Evolutionary conservation across 2,329 filamentous ascomycete species (phyloP).

Genomic region (Kalmusia sp.): DNA sequence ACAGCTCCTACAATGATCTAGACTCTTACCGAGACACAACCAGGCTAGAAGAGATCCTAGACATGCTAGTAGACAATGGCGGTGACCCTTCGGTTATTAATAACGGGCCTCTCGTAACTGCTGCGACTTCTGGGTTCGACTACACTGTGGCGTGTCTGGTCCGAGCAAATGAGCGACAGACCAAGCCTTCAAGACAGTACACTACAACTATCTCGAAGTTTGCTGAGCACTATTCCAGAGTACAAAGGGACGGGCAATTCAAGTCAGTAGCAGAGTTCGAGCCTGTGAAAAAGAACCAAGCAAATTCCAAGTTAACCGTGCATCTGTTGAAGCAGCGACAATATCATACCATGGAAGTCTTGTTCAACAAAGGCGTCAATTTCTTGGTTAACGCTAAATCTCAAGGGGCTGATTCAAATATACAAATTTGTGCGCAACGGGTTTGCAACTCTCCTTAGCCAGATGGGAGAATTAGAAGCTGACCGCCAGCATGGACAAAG

Average conservation of each 20-base stretch:
- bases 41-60: conserved; percentile 12
- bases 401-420: neutral
- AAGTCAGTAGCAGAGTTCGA: neutral
- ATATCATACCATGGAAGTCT: neutral
- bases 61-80: conserved; percentile 4
- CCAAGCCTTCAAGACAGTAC: neutral
- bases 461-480: neutral
- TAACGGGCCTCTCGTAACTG: neutral
- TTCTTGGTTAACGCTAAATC: neutral
- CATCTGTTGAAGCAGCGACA: neutral
- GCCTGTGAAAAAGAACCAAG: neutral
- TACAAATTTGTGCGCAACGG: neutral
- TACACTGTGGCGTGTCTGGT: neutral
- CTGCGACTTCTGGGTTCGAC: neutral
- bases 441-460: neutral
- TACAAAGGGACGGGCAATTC: neutral
- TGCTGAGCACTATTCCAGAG: neutral
- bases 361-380: conserved; percentile 7
- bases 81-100: neutral
- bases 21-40: neutral
- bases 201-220: neutral
- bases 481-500: neutral
- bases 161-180: neutral
- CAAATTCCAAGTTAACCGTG: neutral
- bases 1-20: neutral